A percentile compares a stretch with the other conserved stretches of the same genome.
phyloP scores from a whole-genome alignment of 192 early-diverging fungal species.

The Ambispora gerdemannii region DNA sequence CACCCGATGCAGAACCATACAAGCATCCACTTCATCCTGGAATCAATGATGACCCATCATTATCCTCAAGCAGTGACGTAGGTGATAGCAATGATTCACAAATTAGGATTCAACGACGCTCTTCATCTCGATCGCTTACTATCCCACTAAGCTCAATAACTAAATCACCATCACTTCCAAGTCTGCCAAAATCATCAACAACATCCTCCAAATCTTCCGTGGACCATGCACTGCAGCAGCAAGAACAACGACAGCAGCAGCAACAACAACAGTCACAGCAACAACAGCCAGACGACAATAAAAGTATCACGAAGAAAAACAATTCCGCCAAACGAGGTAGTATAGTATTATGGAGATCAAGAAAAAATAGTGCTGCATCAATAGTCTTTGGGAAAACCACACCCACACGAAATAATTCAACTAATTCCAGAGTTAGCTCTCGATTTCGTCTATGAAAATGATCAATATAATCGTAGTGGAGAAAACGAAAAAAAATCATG shows the following conservation, averaged over 20 bases:
- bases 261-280: neutral
- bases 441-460: neutral
- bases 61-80: neutral
- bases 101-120: neutral
- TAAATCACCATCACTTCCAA: conserved; percentile 21
- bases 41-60: neutral
- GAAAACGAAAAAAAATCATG: neutral
- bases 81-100: neutral
- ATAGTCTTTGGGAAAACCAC: conserved; percentile 14
- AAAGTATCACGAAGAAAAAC: no score
- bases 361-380: conserved; percentile 19
- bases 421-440: neutral
- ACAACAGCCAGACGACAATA: neutral
- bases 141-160: conserved; percentile 25
- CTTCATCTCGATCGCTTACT: conserved; percentile 16
- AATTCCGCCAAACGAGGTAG: neutral
- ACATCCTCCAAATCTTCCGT: no score
- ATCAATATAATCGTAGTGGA: neutral
- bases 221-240: no score
- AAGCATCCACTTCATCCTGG: neutral
- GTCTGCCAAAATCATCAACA: conserved; percentile 5
- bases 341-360: conserved; percentile 9
- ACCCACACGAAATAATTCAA: neutral
- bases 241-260: neutral
- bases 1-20: conserved; percentile 40